A percentile compares a stretch with the other conserved stretches of the same genome.
phyloP scores from a whole-genome alignment of 495 filamentous ascomycete genomes.

The Astrocystis sublimbata region DNA sequence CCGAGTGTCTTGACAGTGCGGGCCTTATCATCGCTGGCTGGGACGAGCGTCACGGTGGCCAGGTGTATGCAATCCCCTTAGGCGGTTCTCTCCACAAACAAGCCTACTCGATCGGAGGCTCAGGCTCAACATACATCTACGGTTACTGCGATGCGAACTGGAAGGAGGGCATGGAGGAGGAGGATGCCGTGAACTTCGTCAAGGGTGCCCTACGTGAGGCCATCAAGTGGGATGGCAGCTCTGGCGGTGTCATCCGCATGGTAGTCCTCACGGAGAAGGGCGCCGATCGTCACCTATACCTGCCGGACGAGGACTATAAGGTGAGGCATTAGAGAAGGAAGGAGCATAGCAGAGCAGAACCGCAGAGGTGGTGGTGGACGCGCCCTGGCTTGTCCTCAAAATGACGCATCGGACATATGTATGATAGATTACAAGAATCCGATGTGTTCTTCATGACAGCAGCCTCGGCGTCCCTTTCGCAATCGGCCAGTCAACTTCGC shows the following conservation, averaged over 20 bases:
- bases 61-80: constrained; percentile 95
- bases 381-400: constrained; percentile 19
- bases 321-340: constrained; percentile 39
- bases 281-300: constrained; percentile 85
- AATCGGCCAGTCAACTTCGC: neutral
- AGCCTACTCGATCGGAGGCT: constrained; percentile 91
- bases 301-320: constrained; percentile 83
- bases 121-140: constrained; percentile 98
- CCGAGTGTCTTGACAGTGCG: constrained; percentile 57
- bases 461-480: neutral
- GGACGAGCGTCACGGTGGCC: constrained; percentile 88
- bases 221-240: constrained; percentile 99
- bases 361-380: constrained; percentile 7
- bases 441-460: neutral
- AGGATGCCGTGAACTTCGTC: constrained; percentile 89
- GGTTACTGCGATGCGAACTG: constrained; percentile 97
- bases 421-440: constrained; percentile 26
- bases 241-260: constrained; percentile 95
- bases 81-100: constrained; percentile 98
- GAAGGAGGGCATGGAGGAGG: constrained; percentile 92
- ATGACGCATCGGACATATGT: constrained; percentile 27
- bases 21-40: constrained; percentile 98
- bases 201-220: constrained; percentile 87
- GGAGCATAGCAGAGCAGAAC: neutral
- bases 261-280: constrained; percentile 88